Conservation (phyloP, 208 protist species). For the Naegleria fowleri region DNA sequence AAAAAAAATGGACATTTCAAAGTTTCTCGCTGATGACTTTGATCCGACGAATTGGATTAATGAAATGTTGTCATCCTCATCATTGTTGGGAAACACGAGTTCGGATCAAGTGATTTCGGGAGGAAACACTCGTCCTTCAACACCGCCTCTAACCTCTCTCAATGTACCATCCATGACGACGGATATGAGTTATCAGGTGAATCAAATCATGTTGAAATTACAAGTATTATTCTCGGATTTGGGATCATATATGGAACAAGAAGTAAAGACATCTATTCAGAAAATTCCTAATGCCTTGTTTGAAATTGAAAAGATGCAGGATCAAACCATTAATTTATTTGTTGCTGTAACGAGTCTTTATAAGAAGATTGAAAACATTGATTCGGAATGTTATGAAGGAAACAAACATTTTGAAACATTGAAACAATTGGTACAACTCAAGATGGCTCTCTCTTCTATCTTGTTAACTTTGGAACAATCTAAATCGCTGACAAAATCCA, state of each 20-base stretch:
- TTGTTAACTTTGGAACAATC: not conserved
- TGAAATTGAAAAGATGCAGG: conserved; percentile 7
- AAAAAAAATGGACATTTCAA: not conserved
- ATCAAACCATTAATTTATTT: not conserved
- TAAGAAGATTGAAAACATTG: not conserved
- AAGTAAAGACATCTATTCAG: not conserved
- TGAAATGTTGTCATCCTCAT: not conserved
- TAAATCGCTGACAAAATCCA: not conserved
- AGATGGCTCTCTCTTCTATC: not conserved
- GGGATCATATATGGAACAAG: not conserved
- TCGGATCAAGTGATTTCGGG: too few relatives aligned
- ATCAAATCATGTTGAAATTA: not conserved
- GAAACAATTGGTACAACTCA: not conserved
- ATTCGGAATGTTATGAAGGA: not conserved
- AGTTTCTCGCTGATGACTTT: not conserved
- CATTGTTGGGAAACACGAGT: not conserved
- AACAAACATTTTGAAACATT: conserved; percentile 9
- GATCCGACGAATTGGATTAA: not conserved
- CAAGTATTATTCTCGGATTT: not conserved
- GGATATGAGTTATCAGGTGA: not conserved
- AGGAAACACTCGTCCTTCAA: too few relatives aligned
- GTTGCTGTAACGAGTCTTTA: not conserved
- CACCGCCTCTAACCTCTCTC: too few relatives aligned
- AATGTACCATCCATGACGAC: too few relatives aligned
- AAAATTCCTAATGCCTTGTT: not conserved